These are phyloP conservation scores for Globisporangium acanthophoron DNA, from an alignment of 352 stramenopile genomes.

Conservation along the genomic window DNA sequence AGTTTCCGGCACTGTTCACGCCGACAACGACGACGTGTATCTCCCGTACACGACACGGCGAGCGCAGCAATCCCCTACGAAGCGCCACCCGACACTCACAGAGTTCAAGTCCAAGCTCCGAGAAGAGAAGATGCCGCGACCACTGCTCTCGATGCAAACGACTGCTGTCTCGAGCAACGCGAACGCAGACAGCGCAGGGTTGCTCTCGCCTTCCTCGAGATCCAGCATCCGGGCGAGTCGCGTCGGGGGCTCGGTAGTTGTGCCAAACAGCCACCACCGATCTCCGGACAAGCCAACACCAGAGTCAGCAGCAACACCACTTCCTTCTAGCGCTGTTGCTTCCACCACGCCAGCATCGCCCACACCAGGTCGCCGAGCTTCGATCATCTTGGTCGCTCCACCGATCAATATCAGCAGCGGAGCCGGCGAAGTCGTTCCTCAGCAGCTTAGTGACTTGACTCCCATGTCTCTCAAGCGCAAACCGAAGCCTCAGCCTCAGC, in stretches of 20 bases:
- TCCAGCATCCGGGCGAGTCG: constrained; percentile 5
- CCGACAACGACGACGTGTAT: constrained; percentile 23
- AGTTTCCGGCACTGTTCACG: background rate
- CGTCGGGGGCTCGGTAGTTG: background rate
- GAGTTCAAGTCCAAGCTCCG: constrained; percentile 35
- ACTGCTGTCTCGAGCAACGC: background rate
- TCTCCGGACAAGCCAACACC: background rate
- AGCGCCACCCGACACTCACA: constrained; percentile 35
- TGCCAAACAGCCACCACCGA: background rate
- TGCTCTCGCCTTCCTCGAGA: background rate
- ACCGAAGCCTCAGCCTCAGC: background rate
- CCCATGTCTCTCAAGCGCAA: background rate
- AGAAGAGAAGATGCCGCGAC: constrained; percentile 37
- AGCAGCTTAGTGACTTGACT: background rate
- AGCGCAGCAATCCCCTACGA: constrained; percentile 32
- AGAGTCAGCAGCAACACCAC: background rate
- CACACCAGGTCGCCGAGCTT: constrained; percentile 3
- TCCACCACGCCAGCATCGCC: background rate
- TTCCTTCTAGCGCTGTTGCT: background rate
- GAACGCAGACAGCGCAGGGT: background rate
- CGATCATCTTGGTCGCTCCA: background rate
- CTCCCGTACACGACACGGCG: constrained; percentile 65
- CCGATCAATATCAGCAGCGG: background rate
- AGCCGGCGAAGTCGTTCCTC: background rate
- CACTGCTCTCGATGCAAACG: constrained; percentile 21